Conservation (phyloP, 306 rosid species). For the Erythrophleum fordii region DNA sequence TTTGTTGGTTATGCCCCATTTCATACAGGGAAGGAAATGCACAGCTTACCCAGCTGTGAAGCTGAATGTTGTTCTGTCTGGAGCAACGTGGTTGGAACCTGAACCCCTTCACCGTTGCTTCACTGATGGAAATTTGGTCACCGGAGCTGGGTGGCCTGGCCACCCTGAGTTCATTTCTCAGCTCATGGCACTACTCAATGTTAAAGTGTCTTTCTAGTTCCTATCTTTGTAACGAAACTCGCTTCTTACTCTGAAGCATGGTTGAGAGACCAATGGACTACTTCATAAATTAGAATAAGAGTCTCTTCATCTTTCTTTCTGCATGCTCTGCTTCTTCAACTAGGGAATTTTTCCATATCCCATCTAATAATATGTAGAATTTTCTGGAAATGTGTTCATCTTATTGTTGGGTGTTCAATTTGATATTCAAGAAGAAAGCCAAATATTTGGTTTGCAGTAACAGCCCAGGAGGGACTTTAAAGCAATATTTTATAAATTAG, state of each 20-base stretch:
- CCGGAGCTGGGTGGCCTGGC: conserved; percentile 91
- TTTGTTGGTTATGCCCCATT: not conserved
- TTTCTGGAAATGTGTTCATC: not conserved
- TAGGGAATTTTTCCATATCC: too few species aligned
- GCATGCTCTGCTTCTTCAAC: too few species aligned
- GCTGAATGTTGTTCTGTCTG: conserved; percentile 69
- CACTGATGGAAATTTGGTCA: conserved; percentile 84
- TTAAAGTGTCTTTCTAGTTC: conserved; percentile 61
- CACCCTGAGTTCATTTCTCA: conserved; percentile 89
- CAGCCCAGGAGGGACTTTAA: not conserved
- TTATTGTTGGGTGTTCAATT: not conserved
- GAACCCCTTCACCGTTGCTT: conserved; percentile 83
- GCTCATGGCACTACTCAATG: conserved; percentile 70
- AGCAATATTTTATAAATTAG: too few species aligned
- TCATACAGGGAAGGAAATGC: conserved; percentile 77
- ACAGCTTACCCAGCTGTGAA: conserved; percentile 88
- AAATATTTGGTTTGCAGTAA: not conserved
- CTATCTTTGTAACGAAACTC: too few species aligned
- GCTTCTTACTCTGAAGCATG: too few species aligned
- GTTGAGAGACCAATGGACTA: too few species aligned
- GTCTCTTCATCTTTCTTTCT: not conserved
- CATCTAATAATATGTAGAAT: not conserved
- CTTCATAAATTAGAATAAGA: too few species aligned
- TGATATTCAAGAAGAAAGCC: not conserved
- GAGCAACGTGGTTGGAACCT: conserved; percentile 90